These are phyloP conservation scores for Collybiopsis luxurians DNA, from an alignment of 768 basidiomycete genomes.

Conservation along the genomic window DNA sequence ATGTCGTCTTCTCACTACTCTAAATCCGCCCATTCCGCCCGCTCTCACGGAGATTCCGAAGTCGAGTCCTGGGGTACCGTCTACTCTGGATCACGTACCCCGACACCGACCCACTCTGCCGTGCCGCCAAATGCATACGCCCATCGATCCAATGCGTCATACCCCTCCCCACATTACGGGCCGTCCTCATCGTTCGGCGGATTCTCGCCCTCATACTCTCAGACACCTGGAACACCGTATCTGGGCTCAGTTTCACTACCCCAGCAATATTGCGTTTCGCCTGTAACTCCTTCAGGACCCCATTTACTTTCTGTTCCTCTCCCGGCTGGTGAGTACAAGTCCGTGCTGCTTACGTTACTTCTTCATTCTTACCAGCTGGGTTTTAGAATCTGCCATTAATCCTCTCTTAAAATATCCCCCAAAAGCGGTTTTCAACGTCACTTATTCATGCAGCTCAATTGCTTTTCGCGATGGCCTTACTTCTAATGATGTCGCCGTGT, in stretches of 20 bases:
- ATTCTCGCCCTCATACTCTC: background rate
- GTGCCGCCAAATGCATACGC: background rate
- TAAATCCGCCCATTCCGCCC: slow-evolving; percentile 3
- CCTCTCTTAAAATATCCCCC: background rate
- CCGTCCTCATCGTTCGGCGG: background rate
- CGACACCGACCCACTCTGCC: background rate
- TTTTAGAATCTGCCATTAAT: background rate
- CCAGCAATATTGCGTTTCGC: background rate
- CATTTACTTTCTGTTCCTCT: background rate
- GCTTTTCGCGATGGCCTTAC: background rate
- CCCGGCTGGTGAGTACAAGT: background rate
- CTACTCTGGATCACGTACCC: background rate
- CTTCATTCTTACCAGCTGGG: background rate
- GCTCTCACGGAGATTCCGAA: background rate
- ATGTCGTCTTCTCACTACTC: slow-evolving; percentile 1
- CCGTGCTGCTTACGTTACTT: background rate
- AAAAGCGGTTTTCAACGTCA: background rate
- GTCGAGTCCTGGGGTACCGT: slow-evolving; percentile 2
- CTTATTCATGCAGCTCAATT: background rate
- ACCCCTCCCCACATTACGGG: slow-evolving; percentile 3
- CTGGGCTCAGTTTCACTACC: background rate
- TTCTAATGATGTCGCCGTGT: background rate
- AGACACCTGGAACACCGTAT: background rate
- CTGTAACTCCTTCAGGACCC: background rate
- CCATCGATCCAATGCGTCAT: slow-evolving; percentile 3